Evolutionary conservation across 2,329 filamentous ascomycete genomes (phyloP).

Genomic region (Xylariaceae sp.): DNA sequence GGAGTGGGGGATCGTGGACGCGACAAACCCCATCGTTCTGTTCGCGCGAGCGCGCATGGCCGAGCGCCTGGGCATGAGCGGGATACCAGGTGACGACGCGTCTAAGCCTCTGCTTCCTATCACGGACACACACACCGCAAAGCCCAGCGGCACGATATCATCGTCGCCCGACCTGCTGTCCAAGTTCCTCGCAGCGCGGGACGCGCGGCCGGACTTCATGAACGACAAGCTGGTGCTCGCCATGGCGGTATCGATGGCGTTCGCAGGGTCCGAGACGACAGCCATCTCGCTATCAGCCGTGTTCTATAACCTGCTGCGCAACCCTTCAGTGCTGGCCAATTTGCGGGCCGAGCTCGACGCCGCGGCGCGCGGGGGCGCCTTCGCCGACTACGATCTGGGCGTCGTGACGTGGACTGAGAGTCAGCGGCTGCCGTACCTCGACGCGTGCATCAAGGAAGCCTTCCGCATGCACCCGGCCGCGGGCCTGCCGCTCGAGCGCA

Average conservation of each 20-base stretch:
- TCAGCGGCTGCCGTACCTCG: constrained; percentile 75
- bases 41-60: constrained; percentile 73
- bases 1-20: constrained; percentile 70
- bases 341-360: constrained; percentile 69
- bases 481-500: constrained; percentile 74
- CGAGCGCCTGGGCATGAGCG: constrained; percentile 63
- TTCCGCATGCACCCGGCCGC: constrained; percentile 79
- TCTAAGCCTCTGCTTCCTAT: constrained; percentile 48
- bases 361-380: constrained; percentile 58
- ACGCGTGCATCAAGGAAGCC: constrained; percentile 79
- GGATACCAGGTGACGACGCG: constrained; percentile 31
- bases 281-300: constrained; percentile 75
- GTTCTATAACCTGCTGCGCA: constrained; percentile 76
- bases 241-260: constrained; percentile 74
- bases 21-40: constrained; percentile 74
- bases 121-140: constrained; percentile 45
- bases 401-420: constrained; percentile 73
- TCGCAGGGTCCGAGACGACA: constrained; percentile 81
- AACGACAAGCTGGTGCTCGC: constrained; percentile 72
- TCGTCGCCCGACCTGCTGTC: constrained; percentile 66
- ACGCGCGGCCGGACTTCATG: constrained; percentile 75
- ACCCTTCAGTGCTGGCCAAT: constrained; percentile 60
- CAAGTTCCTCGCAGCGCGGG: constrained; percentile 74
- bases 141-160: constrained; percentile 43
- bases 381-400: constrained; percentile 59